A percentile compares a stretch with the other conserved stretches of the same genome.
These are phyloP conservation scores for Cryptococcus floricola DNA, from an alignment of 1,284 basidiomycete genomes.

Conservation along the genomic window DNA sequence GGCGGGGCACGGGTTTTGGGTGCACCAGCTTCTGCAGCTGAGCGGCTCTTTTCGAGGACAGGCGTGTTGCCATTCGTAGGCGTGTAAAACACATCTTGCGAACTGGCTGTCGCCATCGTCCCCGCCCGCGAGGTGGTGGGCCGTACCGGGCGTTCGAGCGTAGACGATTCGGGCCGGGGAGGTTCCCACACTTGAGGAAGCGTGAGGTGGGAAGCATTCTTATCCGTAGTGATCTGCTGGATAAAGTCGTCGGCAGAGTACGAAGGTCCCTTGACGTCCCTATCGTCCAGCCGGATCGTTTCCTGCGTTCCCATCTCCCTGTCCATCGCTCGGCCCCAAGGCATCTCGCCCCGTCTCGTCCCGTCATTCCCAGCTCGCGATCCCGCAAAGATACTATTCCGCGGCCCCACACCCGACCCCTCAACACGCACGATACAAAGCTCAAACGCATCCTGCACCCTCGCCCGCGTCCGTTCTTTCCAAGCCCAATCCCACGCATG, in stretches of 20 bases:
- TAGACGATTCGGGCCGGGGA: slow-evolving; percentile 8
- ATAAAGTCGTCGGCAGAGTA: slow-evolving; percentile 4
- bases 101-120: slow-evolving; percentile 3
- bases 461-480: slow-evolving; percentile 64
- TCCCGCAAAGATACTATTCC: not conserved
- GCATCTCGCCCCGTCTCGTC: slow-evolving; percentile 1
- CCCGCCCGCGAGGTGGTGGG: slow-evolving; percentile 2
- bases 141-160: not conserved
- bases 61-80: slow-evolving; percentile 13
- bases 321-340: slow-evolving; percentile 1
- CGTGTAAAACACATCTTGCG: slow-evolving; percentile 15
- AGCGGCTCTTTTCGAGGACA: slow-evolving; percentile 1
- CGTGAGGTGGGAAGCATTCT: not conserved
- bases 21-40: slow-evolving; percentile 1
- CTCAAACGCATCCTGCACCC: slow-evolving; percentile 72
- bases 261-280: not conserved
- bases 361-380: slow-evolving; percentile 15
- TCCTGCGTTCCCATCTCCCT: not conserved
- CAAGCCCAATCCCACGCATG: slow-evolving; percentile 62
- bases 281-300: not conserved
- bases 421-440: slow-evolving; percentile 58
- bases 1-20: not conserved
- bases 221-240: not conserved
- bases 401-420: slow-evolving; percentile 2
- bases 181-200: not conserved